These are phyloP conservation scores for Magnaporthales sp. DNA, from an alignment of 2,329 filamentous ascomycete genomes.

Conservation along the genomic window DNA sequence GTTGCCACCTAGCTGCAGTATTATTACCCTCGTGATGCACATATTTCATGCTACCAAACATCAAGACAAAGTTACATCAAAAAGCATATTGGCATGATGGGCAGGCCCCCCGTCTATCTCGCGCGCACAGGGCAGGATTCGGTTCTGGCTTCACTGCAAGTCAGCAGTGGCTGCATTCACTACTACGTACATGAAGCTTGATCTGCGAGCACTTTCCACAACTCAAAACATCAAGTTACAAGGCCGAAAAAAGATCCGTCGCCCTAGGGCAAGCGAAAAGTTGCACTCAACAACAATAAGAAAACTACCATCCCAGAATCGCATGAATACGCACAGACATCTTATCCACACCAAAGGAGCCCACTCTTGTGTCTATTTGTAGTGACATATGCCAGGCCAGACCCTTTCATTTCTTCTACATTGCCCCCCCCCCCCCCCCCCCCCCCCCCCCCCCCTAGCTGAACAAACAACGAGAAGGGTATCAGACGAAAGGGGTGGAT, in stretches of 20 bases:
- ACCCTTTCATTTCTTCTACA: not conserved
- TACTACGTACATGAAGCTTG: not conserved
- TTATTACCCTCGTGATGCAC: not conserved
- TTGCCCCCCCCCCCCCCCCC: no score
- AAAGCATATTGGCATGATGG: not conserved
- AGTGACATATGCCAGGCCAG: not conserved
- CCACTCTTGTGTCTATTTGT: not conserved
- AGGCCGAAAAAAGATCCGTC: not conserved
- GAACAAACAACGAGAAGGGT: no score
- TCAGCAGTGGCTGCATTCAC: not conserved
- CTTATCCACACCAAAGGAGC: not conserved
- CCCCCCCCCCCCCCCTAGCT: no score
- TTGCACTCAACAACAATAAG: not conserved
- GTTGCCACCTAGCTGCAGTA: not conserved
- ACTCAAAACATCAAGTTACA: not conserved
- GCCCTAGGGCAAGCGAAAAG: not conserved
- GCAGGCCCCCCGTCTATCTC: not conserved
- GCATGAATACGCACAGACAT: not conserved
- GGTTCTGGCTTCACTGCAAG: not conserved
- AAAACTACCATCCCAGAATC: not conserved
- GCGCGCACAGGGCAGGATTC: not conserved
- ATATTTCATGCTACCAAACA: no score
- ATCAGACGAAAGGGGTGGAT: not conserved
- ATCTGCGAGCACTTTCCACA: not conserved
- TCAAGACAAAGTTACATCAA: not conserved